Evolutionary conservation across 192 early-diverging fungal genomes (phyloP), one percentile per base, ranked within the genome.

Genomic region (Gryganskiella cystojenkinii): DNA sequence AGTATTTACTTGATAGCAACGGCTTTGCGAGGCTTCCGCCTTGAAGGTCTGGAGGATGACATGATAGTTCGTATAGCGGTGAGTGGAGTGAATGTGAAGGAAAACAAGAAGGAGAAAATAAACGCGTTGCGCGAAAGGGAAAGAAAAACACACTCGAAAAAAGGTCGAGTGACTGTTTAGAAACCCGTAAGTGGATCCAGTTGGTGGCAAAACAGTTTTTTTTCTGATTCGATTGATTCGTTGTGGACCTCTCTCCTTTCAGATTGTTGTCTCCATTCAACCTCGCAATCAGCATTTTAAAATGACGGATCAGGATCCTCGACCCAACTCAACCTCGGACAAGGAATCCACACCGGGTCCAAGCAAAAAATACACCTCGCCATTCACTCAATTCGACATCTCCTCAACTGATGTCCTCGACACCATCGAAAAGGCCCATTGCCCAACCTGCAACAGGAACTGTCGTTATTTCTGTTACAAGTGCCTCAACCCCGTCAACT

Each of bases 391-490:
- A 8, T 81, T 83, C 20, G 51, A 81, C 55, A 81, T 81, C 34
- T 65, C 70, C 15, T 61, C 67, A 13, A 80, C 64, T 9, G 56
- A 56, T 44, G 44, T 84, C 10, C 83, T 86, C 25, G 56, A 82
- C 24, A 66, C 54, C 8, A 70, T 52, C 19, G 81, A 84, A 31
- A 83, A 91, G 13, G 34, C 67, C 37, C 49, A 37, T 10, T 95
- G 94, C 66, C 80, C 82, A 9, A 52, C 64, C 20, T 94, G 94
- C 64, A 80, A 88, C 50, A 91, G 86, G 66, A 83, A 81, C 44
- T 82, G 87, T 34, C 90, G 90, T 57, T 89, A 89, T 44, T 94
- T 90, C 61, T 95, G 94, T 73, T 90, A 91, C 71, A 67, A 84
- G 33, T 95, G 94, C 75, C 85, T 80, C 63, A 61, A 69, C 52